Base-by-base conservation (phyloP, 2,329 filamentous ascomycete species). In the Xylaria polymorpha region DNA sequence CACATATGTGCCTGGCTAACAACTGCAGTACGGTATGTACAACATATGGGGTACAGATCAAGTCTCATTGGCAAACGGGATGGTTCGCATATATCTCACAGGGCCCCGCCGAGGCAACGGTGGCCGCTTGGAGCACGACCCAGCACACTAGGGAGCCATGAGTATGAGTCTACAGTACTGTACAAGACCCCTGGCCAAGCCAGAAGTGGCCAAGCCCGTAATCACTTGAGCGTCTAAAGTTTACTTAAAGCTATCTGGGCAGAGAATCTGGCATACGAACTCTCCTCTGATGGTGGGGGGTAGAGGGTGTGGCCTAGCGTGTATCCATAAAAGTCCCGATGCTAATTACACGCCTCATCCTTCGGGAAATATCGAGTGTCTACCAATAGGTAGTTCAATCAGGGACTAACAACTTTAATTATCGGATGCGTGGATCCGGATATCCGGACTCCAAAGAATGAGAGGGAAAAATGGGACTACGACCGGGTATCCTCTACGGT, bases 401-500 rank as follows among this genome's bases (percentile, higher is more conserved):
- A 50, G 25, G n/a, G 53, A 61, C 50, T 32, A 57, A 12, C 57
- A 65, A 61, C 66, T 64, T 62, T 61, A 65, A 66, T 64, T 53
- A 58, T 63, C 68, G 68, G 68, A 66, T 61, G 59, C 15, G 60
- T 64, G 48, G 62, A 68, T 41, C 68, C 68, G 68, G 68, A 41
- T 53, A 63, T 55, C 68, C 61, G 68, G 53, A 29, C 44, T 44
- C 59, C 61, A 71, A 29, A 63, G 61, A 58, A 48, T 58, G 55
- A 12, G 43, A 58, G 32, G 14, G 39, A 64, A 68, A 50, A 61
- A 64, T 56, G 44, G 61, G 58, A 25, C 39, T 37, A 58, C 15
- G 35, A 56, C 65, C 68, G 68, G 61, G 65, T 58, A 66, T 69
- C 62, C 20, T 22, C 41, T 57, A 50, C 20, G 56, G 56, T 70